phyloP scores from a whole-genome alignment of 495 filamentous ascomycete species.

The Rhypophila decipiens region DNA sequence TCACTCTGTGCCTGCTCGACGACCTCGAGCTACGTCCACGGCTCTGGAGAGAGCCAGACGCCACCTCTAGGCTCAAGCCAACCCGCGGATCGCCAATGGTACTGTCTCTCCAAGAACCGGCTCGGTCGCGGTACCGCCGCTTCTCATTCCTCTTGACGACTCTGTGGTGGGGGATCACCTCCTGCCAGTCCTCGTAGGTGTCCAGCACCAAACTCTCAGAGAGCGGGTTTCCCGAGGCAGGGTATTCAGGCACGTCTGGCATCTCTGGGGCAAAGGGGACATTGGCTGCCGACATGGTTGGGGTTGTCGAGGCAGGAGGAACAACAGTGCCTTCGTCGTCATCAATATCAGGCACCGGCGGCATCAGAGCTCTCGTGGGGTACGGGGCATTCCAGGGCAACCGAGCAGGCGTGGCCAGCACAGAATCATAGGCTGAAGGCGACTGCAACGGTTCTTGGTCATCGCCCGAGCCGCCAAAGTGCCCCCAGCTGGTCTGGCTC shows the following conservation, averaged over 20 bases:
- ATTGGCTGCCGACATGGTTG: background rate
- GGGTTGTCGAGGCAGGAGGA: background rate
- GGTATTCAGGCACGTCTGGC: background rate
- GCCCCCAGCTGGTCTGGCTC: slow-evolving; percentile 26
- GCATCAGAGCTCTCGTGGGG: slow-evolving; percentile 16
- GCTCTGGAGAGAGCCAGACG: slow-evolving; percentile 25
- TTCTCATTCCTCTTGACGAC: slow-evolving; percentile 35
- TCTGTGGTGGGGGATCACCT: slow-evolving; percentile 33
- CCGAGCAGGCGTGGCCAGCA: slow-evolving; percentile 1
- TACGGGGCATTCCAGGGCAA: slow-evolving; percentile 17
- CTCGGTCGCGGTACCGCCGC: slow-evolving; percentile 41
- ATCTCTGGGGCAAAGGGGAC: background rate
- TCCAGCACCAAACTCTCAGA: background rate
- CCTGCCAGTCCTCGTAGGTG: slow-evolving; percentile 13
- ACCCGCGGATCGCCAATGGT: slow-evolving; percentile 43
- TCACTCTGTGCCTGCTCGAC: slow-evolving; percentile 20
- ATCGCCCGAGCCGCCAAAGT: slow-evolving; percentile 3
- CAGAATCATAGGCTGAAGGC: slow-evolving; percentile 1
- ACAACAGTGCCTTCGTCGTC: slow-evolving; percentile 15
- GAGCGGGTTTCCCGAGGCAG: background rate
- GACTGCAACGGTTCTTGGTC: slow-evolving; percentile 7
- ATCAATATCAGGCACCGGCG: slow-evolving; percentile 9
- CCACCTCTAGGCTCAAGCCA: slow-evolving; percentile 35
- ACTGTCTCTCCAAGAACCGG: slow-evolving; percentile 41
- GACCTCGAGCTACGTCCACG: slow-evolving; percentile 5